Conservation (phyloP, 345 rosid species). For the Acer yangbiense region DNA sequence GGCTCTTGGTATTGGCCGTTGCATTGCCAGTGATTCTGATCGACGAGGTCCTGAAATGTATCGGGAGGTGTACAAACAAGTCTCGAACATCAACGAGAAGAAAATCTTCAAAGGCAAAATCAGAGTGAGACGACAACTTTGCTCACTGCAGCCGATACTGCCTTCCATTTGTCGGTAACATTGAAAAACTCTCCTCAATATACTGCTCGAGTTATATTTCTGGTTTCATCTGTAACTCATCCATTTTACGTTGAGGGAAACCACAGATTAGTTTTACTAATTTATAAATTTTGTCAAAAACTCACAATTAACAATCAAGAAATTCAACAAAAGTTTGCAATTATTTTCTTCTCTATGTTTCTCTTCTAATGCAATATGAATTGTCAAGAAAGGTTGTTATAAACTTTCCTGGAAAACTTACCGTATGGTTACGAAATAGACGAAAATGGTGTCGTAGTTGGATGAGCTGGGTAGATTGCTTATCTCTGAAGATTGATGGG, state of each 20-base stretch:
- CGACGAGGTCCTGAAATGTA: constrained; percentile 49
- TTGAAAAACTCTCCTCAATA: background rate
- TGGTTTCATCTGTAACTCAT: constrained; percentile 6
- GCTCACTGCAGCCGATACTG: background rate
- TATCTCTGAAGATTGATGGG: background rate
- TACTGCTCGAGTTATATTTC: background rate
- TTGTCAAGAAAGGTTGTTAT: background rate
- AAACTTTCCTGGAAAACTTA: background rate
- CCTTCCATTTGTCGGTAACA: background rate
- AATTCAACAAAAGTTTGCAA: background rate
- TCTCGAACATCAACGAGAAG: constrained; percentile 24
- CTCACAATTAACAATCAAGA: constrained; percentile 2
- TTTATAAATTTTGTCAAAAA: constrained; percentile 6
- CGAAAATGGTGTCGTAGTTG: background rate
- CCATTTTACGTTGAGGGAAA: background rate
- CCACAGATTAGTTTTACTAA: background rate
- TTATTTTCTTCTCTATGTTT: too few species aligned
- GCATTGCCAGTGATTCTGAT: constrained; percentile 66
- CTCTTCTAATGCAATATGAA: background rate
- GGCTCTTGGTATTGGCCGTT: constrained; percentile 64
- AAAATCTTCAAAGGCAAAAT: constrained; percentile 39
- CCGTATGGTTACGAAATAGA: background rate
- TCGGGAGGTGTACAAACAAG: constrained; percentile 40
- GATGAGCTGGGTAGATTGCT: background rate
- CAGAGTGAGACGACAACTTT: constrained; percentile 34